phyloP scores from a whole-genome alignment of 305 asterid species.

The Fraxinus floribunda region DNA sequence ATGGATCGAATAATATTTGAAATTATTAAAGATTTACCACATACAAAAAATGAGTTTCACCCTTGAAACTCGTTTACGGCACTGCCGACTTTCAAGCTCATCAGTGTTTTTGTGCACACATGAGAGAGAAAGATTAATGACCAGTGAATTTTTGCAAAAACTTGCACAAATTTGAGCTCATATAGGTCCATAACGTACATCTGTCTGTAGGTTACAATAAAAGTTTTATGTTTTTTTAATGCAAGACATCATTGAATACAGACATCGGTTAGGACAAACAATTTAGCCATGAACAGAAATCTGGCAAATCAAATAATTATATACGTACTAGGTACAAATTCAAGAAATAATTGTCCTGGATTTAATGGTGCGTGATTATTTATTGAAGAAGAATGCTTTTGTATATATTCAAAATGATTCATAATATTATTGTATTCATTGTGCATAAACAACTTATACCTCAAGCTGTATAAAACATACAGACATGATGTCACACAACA shows the following conservation, averaged over 20 bases:
- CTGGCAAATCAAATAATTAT: background rate
- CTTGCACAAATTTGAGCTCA: background rate
- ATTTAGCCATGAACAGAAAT: background rate
- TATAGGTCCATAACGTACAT: background rate
- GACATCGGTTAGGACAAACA: background rate
- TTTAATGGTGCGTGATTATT: background rate
- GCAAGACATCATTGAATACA: background rate
- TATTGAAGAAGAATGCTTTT: background rate
- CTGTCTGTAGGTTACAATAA: background rate
- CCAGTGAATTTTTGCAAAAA: background rate
- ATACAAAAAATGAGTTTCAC: background rate
- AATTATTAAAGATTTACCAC: background rate
- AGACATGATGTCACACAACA: conserved; percentile 30
- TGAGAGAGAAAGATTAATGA: background rate
- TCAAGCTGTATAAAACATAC: conserved; percentile 17
- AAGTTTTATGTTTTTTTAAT: background rate
- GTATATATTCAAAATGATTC: background rate
- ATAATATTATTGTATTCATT: background rate
- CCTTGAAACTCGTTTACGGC: background rate
- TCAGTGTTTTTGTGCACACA: background rate
- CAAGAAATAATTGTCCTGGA: background rate
- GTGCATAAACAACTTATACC: background rate
- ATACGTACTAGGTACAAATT: background rate
- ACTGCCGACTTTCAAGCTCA: background rate
- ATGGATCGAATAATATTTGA: background rate